Percentiles rank a stretch among this genome's conserved stretches.
Conservation (phyloP, 1,284 basidiomycete species). For the Pulveroboletus ridleyi region DNA sequence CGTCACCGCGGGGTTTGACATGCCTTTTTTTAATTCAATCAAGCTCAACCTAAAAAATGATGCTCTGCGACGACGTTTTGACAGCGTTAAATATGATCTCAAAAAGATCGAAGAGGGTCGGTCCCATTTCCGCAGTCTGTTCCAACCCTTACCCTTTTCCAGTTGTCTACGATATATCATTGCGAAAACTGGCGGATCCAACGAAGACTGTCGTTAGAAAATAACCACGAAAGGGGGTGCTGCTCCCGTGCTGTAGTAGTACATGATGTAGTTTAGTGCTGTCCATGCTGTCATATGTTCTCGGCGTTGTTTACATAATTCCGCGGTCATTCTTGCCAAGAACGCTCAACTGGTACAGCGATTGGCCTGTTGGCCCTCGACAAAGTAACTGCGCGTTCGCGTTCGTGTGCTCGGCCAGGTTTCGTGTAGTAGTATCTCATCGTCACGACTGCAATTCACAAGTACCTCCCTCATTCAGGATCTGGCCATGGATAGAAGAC, state of each 20-base stretch:
- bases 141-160: slow-evolving; percentile 15
- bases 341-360: slow-evolving; percentile 19
- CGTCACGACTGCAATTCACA: slow-evolving; percentile 12
- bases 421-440: slow-evolving; percentile 18
- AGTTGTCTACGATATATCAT: slow-evolving; percentile 88
- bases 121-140: slow-evolving; percentile 23
- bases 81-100: slow-evolving; percentile 86
- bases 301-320: slow-evolving; percentile 22
- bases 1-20: slow-evolving; percentile 21
- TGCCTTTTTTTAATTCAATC: slow-evolving; percentile 7
- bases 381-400: slow-evolving; percentile 12
- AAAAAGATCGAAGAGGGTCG: slow-evolving; percentile 91
- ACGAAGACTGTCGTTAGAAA: slow-evolving; percentile 9
- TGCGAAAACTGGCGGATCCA: slow-evolving; percentile 64
- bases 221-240: slow-evolving; percentile 4
- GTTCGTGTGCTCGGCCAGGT: background rate
- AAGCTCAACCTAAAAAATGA: slow-evolving; percentile 94
- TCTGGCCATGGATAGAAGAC: slow-evolving; percentile 38
- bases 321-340: slow-evolving; percentile 27
- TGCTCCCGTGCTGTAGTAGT: background rate
- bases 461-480: slow-evolving; percentile 4
- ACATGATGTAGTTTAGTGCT: slow-evolving; percentile 6
- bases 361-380: slow-evolving; percentile 12
- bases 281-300: slow-evolving; percentile 5
- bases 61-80: slow-evolving; percentile 77